Evolutionary conservation across 345 rosid species (phyloP), one percentile per base, ranked within the genome.

Genomic region (Geranium rotundifolium): DNA sequence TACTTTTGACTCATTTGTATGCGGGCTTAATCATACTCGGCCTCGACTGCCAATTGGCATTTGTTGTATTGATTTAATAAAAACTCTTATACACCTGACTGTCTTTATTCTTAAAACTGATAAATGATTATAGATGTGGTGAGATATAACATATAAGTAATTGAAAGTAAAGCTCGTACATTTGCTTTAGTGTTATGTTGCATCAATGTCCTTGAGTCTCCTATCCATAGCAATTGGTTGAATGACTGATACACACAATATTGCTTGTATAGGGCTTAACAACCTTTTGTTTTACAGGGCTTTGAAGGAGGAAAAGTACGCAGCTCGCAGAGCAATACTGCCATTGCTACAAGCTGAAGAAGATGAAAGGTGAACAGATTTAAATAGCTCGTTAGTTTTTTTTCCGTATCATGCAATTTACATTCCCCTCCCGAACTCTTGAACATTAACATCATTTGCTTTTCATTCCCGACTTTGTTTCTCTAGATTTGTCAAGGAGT

Each of bases 341-440:
- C 99, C 99, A 7, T 17, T 88, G 61, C 97, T 93, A 67, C 99
- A 93, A 81, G 99, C 96, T 41, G 99, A 93, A 81, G 99, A 93
- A 82, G 99, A 93, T 69, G 97, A 93, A 81, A 83, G 99, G 99
- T 93, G 70, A 20, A 23, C 8, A 30, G 23, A 17, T 19, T 37
- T 34, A 56, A 23, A 57, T 10, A 37, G 8, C 12, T 10, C n/a
- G n/a, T n/a, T 7, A 31, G 37, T 7, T 54, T 16, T 19, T 5
- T 59, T 61, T 34, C 52, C 5, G 6, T 46, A 3, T 50, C 50
- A 34, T 67, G 41, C 18, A 19, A 31, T 31, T 10, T 1, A 14
- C 23, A 19, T 37, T 58, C 4, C 29, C 37, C 15, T 31, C 17
- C 7, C 62, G 27, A 10, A 54, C 17, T 50, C 17, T 61, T 60